Base-by-base conservation (phyloP, 768 basidiomycete species). In the Dacryopinax primogenitus region DNA sequence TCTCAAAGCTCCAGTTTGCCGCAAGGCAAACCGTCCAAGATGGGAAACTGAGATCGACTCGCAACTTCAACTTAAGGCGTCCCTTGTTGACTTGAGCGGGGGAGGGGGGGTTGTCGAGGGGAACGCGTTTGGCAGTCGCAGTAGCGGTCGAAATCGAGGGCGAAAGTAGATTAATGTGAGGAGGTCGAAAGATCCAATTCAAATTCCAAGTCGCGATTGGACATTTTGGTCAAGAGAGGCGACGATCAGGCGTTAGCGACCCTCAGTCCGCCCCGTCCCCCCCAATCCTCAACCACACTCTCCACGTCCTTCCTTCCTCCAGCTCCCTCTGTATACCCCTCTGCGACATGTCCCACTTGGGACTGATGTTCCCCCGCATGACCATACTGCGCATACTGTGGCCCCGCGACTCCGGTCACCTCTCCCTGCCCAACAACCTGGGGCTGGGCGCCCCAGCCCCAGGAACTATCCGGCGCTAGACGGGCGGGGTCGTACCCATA, bases 311-410 rank as follows among this genome's bases (percentile, higher is more conserved):
- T 28, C 13, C 18, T 30, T 58, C 51, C 51, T 58, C 51, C 51
- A 15, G 36, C 41, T 44, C 51, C 51, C 23, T 30, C 13, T 28
- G 9, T 30, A 23, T 30, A 23, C 9, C 26, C 51, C 9, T 30
- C n/a, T 47, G 45, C 13, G 51, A 30, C 51, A 23, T 30, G 26
- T 47, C 45, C 45, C 13, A 6, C 45, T 23, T n/a, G n/a, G n/a
- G n/a, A n/a, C n/a, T n/a, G 13, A 12, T 47, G 11, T 23, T 9
- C 45, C n/a, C 45, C 45, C 13, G 51, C 51, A 58, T 58, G 32
- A 23, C 51, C 51, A 30, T 58, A 58, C 51, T 58, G 51, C 13
- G 51, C 51, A 58, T 58, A 58, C 51, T 58, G 51, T 13, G 51
- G 51, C 15, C 51, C 32, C 37, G n/a, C 12, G 4, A 58, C 7